Conservation (phyloP, 2,329 filamentous ascomycete species). For the Sclerotinia subarctica region DNA sequence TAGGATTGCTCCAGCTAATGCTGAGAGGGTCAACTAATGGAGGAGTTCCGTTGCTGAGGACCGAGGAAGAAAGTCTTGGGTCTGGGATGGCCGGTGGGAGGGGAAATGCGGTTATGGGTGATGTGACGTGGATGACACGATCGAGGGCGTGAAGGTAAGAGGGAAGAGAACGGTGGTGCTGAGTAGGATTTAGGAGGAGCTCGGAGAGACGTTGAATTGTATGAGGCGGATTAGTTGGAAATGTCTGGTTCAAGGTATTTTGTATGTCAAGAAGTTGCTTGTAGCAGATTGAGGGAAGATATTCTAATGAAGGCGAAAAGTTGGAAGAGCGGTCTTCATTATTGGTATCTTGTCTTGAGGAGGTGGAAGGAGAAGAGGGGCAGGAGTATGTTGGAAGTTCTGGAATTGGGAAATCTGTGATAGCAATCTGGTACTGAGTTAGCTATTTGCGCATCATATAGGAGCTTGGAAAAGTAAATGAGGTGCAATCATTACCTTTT, state of each 20-base stretch:
- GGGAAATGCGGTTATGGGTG: constrained; percentile 75
- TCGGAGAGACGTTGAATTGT: constrained; percentile 91
- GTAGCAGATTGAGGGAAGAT: constrained; percentile 8
- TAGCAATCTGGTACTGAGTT: constrained; percentile 43
- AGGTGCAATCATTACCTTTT: constrained; percentile 31
- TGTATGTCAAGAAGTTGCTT: constrained; percentile 54
- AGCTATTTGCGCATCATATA: not conserved
- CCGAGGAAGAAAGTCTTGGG: constrained; percentile 49
- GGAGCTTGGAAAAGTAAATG: too few species aligned
- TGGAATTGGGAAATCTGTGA: constrained; percentile 62
- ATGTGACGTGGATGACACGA: constrained; percentile 86
- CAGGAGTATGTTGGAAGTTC: constrained; percentile 32
- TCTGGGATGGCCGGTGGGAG: constrained; percentile 66
- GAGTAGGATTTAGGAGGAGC: constrained; percentile 71
- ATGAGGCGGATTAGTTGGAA: constrained; percentile 76
- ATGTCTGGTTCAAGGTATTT: constrained; percentile 60
- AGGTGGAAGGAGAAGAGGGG: constrained; percentile 47
- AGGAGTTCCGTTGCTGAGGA: constrained; percentile 57
- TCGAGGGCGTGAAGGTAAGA: constrained; percentile 89
- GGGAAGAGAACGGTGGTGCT: constrained; percentile 77
- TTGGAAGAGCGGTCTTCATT: constrained; percentile 45
- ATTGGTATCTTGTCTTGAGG: constrained; percentile 39
- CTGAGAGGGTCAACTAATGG: constrained; percentile 38
- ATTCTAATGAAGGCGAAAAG: not conserved
- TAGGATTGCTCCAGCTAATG: constrained; percentile 49